These are phyloP conservation scores for Amanita thiersii DNA, from an alignment of 768 basidiomycete genomes.

Conservation along the genomic window DNA sequence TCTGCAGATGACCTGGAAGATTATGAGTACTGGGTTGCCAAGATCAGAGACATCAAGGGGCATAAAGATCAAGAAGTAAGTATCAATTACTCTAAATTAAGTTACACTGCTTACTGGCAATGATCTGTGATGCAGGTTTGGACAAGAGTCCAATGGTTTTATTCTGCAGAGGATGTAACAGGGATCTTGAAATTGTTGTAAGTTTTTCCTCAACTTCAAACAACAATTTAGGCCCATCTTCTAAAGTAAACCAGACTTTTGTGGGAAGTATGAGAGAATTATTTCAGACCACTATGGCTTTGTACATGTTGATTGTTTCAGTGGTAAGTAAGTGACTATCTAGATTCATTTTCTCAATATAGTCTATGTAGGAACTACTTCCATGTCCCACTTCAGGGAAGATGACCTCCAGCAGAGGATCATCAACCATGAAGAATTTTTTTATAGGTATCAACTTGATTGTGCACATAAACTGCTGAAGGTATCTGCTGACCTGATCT, in stretches of 20 bases:
- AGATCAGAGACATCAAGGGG: slow-evolving; percentile 38
- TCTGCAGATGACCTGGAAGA: slow-evolving; percentile 15
- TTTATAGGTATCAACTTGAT: slow-evolving; percentile 35
- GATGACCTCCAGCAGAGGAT: slow-evolving; percentile 23
- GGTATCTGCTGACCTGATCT: slow-evolving; percentile 16
- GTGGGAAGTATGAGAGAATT: slow-evolving; percentile 42
- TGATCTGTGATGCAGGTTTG: slow-evolving; percentile 33
- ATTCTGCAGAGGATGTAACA: slow-evolving; percentile 38
- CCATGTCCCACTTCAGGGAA: slow-evolving; percentile 23
- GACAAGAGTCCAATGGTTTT: slow-evolving; percentile 49
- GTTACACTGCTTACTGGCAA: neutral
- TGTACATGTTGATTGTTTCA: slow-evolving; percentile 23
- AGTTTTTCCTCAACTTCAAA: slow-evolving; percentile 10
- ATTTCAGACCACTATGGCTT: slow-evolving; percentile 41
- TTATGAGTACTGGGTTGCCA: slow-evolving; percentile 44
- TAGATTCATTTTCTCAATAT: neutral
- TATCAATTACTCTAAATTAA: slow-evolving; percentile 13
- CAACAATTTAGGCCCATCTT: neutral
- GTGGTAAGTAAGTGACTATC: slow-evolving; percentile 25
- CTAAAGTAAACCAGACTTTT: slow-evolving; percentile 27
- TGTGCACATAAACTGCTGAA: slow-evolving; percentile 14
- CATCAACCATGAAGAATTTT: slow-evolving; percentile 38
- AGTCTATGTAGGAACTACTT: neutral
- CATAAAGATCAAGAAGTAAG: slow-evolving; percentile 17
- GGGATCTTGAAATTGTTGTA: slow-evolving; percentile 40